A percentile compares a stretch with the other conserved stretches of the same genome.
These are phyloP conservation scores for Malus sylvestris DNA, from an alignment of 306 rosid genomes.

Conservation along the genomic window DNA sequence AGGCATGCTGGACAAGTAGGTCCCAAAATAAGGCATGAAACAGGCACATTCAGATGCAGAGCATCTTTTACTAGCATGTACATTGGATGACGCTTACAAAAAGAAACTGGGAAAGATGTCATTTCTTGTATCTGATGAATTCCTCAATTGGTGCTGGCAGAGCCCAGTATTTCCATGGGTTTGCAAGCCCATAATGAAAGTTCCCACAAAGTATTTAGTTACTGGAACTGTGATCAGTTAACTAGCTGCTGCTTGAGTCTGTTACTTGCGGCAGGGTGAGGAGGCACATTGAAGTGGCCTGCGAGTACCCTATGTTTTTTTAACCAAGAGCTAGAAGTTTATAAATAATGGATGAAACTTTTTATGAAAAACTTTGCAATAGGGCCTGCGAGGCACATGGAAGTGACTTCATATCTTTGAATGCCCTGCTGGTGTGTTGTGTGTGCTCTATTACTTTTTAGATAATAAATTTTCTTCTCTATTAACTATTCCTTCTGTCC, in stretches of 20 bases:
- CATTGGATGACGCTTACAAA: background rate
- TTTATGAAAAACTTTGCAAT: background rate
- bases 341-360: background rate
- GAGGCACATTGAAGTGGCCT: background rate
- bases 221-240: background rate
- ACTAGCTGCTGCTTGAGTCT: background rate
- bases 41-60: background rate
- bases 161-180: background rate
- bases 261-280: background rate
- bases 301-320: background rate
- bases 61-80: background rate
- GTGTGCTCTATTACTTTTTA: background rate
- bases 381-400: background rate
- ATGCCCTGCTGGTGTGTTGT: background rate
- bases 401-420: background rate
- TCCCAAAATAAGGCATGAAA: background rate
- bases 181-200: background rate
- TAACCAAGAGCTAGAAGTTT: background rate
- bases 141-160: background rate
- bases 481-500: constrained; percentile 1
- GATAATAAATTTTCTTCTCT: background rate
- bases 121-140: background rate
- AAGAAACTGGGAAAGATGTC: background rate
- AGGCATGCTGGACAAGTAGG: background rate
- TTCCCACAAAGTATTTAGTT: background rate